Conservation (phyloP, 352 stramenopile species). For the Pythium chondricola region DNA sequence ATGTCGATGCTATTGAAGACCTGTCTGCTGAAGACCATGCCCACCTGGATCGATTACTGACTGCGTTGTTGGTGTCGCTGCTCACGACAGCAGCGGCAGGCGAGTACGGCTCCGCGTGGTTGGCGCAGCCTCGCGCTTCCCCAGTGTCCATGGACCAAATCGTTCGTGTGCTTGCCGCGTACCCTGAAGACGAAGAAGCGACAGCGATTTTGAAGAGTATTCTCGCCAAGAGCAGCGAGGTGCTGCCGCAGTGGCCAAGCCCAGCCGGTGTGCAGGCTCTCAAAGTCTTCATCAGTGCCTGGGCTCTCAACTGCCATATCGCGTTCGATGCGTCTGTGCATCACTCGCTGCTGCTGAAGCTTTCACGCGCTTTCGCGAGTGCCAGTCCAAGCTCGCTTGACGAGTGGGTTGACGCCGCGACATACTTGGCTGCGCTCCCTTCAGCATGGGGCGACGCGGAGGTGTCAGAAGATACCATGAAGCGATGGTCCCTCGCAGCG, state of each 20-base stretch:
- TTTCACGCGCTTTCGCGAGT: conserved; percentile 14
- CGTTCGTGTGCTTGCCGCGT: not conserved
- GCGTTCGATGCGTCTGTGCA: conserved; percentile 8
- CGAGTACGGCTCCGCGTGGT: conserved; percentile 4
- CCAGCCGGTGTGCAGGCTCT: conserved; percentile 7
- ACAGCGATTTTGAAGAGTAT: not conserved
- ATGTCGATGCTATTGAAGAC: conserved; percentile 11
- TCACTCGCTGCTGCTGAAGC: conserved; percentile 13
- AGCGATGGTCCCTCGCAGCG: conserved; percentile 39
- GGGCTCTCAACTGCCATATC: too few relatives aligned
- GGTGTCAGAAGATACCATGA: conserved; percentile 29
- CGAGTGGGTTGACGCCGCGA: conserved; percentile 12
- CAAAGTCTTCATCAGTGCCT: conserved; percentile 9
- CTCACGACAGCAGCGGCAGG: not conserved
- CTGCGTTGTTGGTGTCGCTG: conserved; percentile 8
- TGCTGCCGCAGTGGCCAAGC: conserved; percentile 12
- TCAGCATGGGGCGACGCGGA: conserved; percentile 13
- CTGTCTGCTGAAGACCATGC: conserved; percentile 8
- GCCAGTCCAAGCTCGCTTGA: conserved; percentile 8
- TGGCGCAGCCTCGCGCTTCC: not conserved
- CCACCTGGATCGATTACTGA: conserved; percentile 9
- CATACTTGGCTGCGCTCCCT: conserved; percentile 2
- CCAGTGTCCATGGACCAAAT: conserved; percentile 1
- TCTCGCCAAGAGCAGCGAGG: conserved; percentile 1
- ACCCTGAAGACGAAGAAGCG: not conserved